These are phyloP conservation scores for Pseudevernia furfuracea DNA, from an alignment of 495 filamentous ascomycete species.

Conservation along the genomic window DNA sequence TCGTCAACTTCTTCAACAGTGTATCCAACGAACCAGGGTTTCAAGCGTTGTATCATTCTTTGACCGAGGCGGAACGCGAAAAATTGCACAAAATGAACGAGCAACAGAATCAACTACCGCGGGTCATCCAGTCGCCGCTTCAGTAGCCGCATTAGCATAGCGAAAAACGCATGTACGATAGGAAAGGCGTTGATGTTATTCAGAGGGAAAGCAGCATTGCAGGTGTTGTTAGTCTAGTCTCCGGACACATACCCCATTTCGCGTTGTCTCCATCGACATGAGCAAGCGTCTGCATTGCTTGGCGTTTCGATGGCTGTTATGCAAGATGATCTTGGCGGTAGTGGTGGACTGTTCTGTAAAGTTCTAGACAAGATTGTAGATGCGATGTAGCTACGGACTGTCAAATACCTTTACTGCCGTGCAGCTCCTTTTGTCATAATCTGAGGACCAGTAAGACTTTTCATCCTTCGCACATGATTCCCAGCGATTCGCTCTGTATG, in stretches of 20 bases:
- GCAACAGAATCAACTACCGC: not conserved
- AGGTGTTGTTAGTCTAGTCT: not conserved
- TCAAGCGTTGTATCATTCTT: constrained; percentile 57
- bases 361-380: not conserved
- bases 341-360: not conserved
- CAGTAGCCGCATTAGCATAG: not conserved
- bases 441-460: not conserved
- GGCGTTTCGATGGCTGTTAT: not conserved
- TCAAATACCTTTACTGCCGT: not conserved
- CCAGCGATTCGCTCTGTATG: too few relatives aligned
- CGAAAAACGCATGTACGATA: not conserved
- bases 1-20: constrained; percentile 73
- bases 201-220: not conserved
- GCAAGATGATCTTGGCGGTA: not conserved
- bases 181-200: not conserved
- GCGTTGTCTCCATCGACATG: not conserved
- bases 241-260: not conserved
- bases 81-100: constrained; percentile 48
- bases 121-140: not conserved
- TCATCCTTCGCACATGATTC: too few relatives aligned
- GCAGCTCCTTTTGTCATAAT: not conserved
- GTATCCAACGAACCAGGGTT: constrained; percentile 67
- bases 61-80: constrained; percentile 66
- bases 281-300: not conserved
- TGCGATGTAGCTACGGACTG: not conserved